Evolutionary conservation across 164 flowering plant genomes (phyloP).

Genomic region (Vitis cinerea): DNA sequence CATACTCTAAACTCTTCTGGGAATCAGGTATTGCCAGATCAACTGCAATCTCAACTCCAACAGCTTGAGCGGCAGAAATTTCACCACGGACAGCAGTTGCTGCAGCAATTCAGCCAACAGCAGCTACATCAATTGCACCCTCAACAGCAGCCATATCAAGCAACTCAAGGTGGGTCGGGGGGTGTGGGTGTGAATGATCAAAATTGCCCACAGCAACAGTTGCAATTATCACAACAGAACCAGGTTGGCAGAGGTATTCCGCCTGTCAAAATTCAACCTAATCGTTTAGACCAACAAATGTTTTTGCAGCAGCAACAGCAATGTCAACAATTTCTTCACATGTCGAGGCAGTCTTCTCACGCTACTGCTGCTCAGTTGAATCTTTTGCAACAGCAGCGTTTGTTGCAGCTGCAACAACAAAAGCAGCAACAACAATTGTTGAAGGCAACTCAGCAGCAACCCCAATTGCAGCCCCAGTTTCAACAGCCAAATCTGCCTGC

Average conservation of each 20-base stretch:
- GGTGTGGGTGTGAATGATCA: constrained; percentile 78
- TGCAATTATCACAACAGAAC: constrained; percentile 60
- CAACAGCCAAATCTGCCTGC: constrained; percentile 60
- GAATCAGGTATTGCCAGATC: constrained; percentile 60
- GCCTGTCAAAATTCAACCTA: constrained; percentile 76
- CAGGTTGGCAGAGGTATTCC: constrained; percentile 56
- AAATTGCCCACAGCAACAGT: constrained; percentile 55
- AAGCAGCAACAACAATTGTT: constrained; percentile 48
- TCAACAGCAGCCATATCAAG: constrained; percentile 33
- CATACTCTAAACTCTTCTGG: constrained; percentile 53
- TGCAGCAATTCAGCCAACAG: constrained; percentile 62
- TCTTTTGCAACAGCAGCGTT: constrained; percentile 69
- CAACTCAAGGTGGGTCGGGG: constrained; percentile 53
- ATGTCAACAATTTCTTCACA: constrained; percentile 52
- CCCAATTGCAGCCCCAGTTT: constrained; percentile 52
- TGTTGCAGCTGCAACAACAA: constrained; percentile 54
- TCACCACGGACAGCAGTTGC: constrained; percentile 65
- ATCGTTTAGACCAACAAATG: constrained; percentile 69
- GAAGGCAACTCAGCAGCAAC: constrained; percentile 65
- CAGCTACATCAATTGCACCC: constrained; percentile 16
- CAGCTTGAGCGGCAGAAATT: constrained; percentile 70
- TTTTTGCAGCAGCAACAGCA: constrained; percentile 66
- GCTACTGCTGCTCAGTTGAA: constrained; percentile 71
- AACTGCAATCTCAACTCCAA: constrained; percentile 47
- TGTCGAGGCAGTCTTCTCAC: constrained; percentile 80